Base-by-base conservation (phyloP, 345 rosid species). In the Camelina laxa region DNA sequence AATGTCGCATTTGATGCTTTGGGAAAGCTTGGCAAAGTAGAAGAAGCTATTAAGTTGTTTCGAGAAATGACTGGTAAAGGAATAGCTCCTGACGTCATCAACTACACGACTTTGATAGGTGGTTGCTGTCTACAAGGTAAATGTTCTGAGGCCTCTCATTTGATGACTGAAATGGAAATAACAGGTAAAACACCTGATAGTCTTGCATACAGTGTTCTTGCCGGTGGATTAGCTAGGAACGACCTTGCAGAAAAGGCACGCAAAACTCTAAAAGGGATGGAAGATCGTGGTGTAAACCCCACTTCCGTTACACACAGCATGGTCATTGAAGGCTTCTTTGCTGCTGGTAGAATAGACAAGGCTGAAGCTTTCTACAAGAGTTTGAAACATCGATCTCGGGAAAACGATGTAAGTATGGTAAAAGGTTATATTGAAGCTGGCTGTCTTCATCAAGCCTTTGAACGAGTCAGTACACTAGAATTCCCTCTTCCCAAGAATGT, bases 281-380 rank as follows among this genome's bases (percentile, higher is more conserved):
- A 82, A 61, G 47, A 27, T 35, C 82, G 78, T 30, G 87, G 92
- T 58, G 59, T 86, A 61, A 80, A 86, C 65, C 84, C 92, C 44
- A 81, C 79, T 24, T 76, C 57, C 14, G 72, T 66, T 66, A 87
- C 85, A 49, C 80, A 87, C 69, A 86, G 67, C 53, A 62, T 76
- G 83, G 86, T 93, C 41, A 89, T 89, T 63, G 74, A 89, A 85
- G 96, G 94, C 66, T 69, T 91, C 47, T 84, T 92, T 64, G 78
- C 59, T 35, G 85, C 84, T 38, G 91, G 92, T 22, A 86, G 85
- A 67, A 75, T 85, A 70, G 69, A 80, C 59, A 81, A 84, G 60
- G 94, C 97, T 47, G 87, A 86, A 78, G 78, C 66, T 10, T 88
- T 91, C 64, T 36, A 89, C 51, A 36, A 15, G 66, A 78, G 77